Evolutionary conservation across 2,329 filamentous ascomycete genomes (phyloP).

Genomic region (Ceratocystiopsis sp.): DNA sequence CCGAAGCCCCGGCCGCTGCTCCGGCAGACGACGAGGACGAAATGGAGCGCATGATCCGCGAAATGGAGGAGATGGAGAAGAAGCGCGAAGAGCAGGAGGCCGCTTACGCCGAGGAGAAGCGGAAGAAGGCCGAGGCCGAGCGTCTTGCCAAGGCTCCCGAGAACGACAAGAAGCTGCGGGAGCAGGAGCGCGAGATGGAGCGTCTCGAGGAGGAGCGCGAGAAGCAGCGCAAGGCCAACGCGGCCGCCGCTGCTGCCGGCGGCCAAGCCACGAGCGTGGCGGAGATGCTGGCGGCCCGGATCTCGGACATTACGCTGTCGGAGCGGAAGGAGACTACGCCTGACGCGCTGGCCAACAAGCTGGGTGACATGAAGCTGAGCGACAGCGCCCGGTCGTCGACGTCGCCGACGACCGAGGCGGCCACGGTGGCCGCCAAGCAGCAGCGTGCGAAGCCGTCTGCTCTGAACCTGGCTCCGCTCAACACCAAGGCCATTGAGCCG

Average conservation of each 20-base stretch:
- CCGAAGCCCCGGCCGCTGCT: slow-evolving; percentile 11
- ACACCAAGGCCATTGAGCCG: slow-evolving; percentile 73
- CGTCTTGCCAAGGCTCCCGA: slow-evolving; percentile 6
- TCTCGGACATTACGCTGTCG: slow-evolving; percentile 17
- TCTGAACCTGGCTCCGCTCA: slow-evolving; percentile 70
- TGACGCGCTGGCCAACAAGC: slow-evolving; percentile 30
- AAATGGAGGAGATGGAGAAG: slow-evolving; percentile 12
- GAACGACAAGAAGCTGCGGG: slow-evolving; percentile 38
- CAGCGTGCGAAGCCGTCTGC: slow-evolving; percentile 59
- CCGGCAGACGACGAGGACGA: slow-evolving; percentile 21
- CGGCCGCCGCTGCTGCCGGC: slow-evolving; percentile 23
- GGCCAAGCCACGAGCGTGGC: slow-evolving; percentile 28
- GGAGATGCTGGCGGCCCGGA: slow-evolving; percentile 31
- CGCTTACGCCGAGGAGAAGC: slow-evolving; percentile 7
- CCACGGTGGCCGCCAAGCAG: slow-evolving; percentile 40
- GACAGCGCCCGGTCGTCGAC: slow-evolving; percentile 15
- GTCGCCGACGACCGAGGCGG: slow-evolving; percentile 16
- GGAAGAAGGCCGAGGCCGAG: slow-evolving; percentile 7
- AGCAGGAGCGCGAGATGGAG: slow-evolving; percentile 57
- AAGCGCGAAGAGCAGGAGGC: slow-evolving; percentile 9
- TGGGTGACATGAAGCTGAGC: slow-evolving; percentile 31
- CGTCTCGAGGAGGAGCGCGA: slow-evolving; percentile 55
- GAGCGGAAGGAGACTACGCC: slow-evolving; percentile 30
- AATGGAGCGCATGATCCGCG: slow-evolving; percentile 11
- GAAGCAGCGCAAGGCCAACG: slow-evolving; percentile 32